phyloP scores from a whole-genome alignment of 2,329 filamentous ascomycete genomes.

The Fusarium pilosicola region DNA sequence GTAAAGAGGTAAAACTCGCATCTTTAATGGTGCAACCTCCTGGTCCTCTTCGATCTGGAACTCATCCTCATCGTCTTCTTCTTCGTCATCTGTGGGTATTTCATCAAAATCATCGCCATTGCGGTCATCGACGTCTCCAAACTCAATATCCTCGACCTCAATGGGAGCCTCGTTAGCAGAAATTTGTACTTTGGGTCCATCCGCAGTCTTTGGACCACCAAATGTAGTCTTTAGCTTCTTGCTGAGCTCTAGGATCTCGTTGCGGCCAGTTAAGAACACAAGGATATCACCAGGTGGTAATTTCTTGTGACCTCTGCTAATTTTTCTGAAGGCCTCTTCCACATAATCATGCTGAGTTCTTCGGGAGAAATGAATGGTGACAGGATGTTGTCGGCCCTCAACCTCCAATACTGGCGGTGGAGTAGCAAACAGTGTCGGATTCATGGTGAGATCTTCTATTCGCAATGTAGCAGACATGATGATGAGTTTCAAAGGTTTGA shows the following conservation, averaged over 20 bases:
- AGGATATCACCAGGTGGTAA: slow-evolving; percentile 90
- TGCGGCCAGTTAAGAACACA: slow-evolving; percentile 93
- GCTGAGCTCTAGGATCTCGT: slow-evolving; percentile 87
- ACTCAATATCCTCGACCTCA: slow-evolving; percentile 87
- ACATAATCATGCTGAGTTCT: slow-evolving; percentile 88
- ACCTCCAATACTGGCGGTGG: slow-evolving; percentile 88
- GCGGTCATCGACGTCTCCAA: slow-evolving; percentile 75
- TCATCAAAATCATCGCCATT: slow-evolving; percentile 70
- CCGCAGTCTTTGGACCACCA: slow-evolving; percentile 65
- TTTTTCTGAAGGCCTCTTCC: slow-evolving; percentile 88
- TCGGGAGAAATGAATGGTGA: slow-evolving; percentile 88
- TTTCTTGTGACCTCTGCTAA: slow-evolving; percentile 87
- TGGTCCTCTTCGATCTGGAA: slow-evolving; percentile 75
- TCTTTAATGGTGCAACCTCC: slow-evolving; percentile 70
- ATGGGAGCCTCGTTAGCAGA: slow-evolving; percentile 80
- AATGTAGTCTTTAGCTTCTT: slow-evolving; percentile 78
- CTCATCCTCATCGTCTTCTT: slow-evolving; percentile 70
- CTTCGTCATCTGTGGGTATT: slow-evolving; percentile 66
- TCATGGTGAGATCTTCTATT: slow-evolving; percentile 90
- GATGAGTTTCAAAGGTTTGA: slow-evolving; percentile 87
- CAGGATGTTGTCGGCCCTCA: slow-evolving; percentile 90
- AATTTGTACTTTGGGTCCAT: slow-evolving; percentile 76
- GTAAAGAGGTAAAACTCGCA: slow-evolving; percentile 93
- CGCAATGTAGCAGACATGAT: slow-evolving; percentile 98
- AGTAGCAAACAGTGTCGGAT: slow-evolving; percentile 78